Conservation (phyloP, 306 rosid genomes). For the Malus domestica region DNA sequence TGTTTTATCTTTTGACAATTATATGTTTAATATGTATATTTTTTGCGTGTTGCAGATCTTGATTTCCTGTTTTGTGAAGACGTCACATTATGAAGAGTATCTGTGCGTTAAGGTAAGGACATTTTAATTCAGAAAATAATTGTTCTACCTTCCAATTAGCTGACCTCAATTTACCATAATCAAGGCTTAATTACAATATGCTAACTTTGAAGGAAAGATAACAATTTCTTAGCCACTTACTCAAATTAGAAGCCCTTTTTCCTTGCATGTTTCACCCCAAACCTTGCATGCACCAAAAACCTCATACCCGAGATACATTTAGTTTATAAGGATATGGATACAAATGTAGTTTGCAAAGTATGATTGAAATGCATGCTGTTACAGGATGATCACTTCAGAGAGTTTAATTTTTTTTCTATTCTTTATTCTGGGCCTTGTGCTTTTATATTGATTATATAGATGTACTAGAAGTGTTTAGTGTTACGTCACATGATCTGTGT, state of each 20-base stretch:
- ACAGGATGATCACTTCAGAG: neutral
- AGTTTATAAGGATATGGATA: neutral
- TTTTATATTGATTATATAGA: neutral
- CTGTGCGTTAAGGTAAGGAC: conserved; percentile 78
- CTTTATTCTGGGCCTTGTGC: neutral
- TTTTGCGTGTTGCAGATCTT: conserved; percentile 50
- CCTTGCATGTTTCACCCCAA: neutral
- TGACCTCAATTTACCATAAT: neutral
- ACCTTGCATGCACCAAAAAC: neutral
- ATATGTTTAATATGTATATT: neutral
- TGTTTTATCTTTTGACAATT: neutral
- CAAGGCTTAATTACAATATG: neutral
- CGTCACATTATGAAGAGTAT: conserved; percentile 88
- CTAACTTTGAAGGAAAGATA: neutral
- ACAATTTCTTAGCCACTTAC: neutral
- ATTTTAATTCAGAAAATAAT: conserved; percentile 10
- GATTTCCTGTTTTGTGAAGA: conserved; percentile 90
- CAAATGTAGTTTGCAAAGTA: neutral
- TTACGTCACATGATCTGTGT: too few relatives aligned
- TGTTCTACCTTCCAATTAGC: neutral
- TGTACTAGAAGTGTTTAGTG: too few relatives aligned
- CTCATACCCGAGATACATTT: neutral
- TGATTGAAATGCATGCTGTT: neutral
- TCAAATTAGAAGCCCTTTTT: neutral
- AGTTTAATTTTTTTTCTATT: neutral